These are phyloP conservation scores for Mentha longifolia DNA, from an alignment of 257 asterid genomes.

Conservation along the genomic window DNA sequence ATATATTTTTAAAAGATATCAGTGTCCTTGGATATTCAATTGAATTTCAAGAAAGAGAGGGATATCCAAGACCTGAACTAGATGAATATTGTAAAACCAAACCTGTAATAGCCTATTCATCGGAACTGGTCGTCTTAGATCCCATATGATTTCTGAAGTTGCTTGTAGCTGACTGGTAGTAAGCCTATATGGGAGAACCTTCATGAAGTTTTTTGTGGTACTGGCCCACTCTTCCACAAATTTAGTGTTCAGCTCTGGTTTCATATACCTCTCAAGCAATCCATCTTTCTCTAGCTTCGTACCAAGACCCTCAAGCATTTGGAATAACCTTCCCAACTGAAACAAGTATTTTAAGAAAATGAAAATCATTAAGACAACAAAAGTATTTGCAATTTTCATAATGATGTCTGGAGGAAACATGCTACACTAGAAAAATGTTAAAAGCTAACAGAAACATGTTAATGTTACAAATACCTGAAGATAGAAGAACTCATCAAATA, in stretches of 20 bases:
- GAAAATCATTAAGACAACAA: conserved; percentile 4
- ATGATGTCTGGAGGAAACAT: too few relatives aligned
- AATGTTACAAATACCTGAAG: conserved; percentile 66
- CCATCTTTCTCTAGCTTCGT: conserved; percentile 76
- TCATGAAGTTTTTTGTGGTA: conserved; percentile 63
- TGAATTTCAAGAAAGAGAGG: conserved; percentile 13
- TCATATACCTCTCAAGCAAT: conserved; percentile 69
- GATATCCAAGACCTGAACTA: conserved; percentile 4
- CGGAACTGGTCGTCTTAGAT: conserved; percentile 87
- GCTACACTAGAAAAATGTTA: background rate
- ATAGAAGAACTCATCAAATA: conserved; percentile 96
- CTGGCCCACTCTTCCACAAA: conserved; percentile 74
- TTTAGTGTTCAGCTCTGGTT: conserved; percentile 58
- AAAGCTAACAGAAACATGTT: conserved; percentile 13
- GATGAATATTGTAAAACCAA: conserved; percentile 22
- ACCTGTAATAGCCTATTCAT: conserved; percentile 97
- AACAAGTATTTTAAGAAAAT: conserved; percentile 8
- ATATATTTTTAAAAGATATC: conserved; percentile 12
- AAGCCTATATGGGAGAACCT: conserved; percentile 84
- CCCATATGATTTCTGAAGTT: conserved; percentile 92
- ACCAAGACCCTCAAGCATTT: conserved; percentile 92
- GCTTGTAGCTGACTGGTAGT: conserved; percentile 86
- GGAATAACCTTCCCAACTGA: conserved; percentile 85
- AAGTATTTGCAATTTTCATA: conserved; percentile 7
- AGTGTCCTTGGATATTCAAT: background rate